Base-by-base conservation (phyloP, 2,329 filamentous ascomycete genomes). In the Fusarium palustre region DNA sequence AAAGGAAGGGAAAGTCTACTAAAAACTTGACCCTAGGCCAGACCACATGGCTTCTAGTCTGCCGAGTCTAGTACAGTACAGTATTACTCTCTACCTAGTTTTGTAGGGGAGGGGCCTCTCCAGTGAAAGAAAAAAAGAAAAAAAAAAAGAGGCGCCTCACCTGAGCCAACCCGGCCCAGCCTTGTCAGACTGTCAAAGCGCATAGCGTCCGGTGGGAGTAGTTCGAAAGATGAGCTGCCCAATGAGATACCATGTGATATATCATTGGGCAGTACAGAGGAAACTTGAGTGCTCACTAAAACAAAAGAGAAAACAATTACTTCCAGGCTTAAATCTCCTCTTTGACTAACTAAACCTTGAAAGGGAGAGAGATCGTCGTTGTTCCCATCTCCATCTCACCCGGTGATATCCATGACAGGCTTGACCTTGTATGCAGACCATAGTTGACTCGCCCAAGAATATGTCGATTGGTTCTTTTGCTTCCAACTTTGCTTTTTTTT, bases 151-250 rank as follows among this genome's bases (percentile, higher is more conserved):
- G 62, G 47, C 64, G 69, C 72, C 72, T 74, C 72, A 74, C 66
- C 72, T 69, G 72, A 74, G 56, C 36, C 72, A 74, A 60, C 72
- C 67, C 70, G 73, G 49, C 33, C 55, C 55, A 65, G 64, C 59
- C 55, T 64, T 57, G 54, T 52, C 25, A 30, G 15, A 61, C 28
- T 45, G 33, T 53, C 59, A 59, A 55, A 65, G 45, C 64, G 59
- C 34, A 64, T 74, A 72, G 72, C 65, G 69, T 75, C 54, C 72
- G 72, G 72, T 74, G 70, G 56, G 60, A 64, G 55, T 65, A 31
- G 41, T 25, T 42, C 20, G 5, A 24, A 5, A 16, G 39, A 42
- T 62, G 11, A 33, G 16, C 22, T 30, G 28, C n/a, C 58, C 41
- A 45, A 43, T 62, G 24, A 55, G 39, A 55, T 47, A 30, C 33